phyloP scores from a whole-genome alignment of 1,284 basidiomycete genomes.

The Cutaneotrichosporon arboriforme region DNA sequence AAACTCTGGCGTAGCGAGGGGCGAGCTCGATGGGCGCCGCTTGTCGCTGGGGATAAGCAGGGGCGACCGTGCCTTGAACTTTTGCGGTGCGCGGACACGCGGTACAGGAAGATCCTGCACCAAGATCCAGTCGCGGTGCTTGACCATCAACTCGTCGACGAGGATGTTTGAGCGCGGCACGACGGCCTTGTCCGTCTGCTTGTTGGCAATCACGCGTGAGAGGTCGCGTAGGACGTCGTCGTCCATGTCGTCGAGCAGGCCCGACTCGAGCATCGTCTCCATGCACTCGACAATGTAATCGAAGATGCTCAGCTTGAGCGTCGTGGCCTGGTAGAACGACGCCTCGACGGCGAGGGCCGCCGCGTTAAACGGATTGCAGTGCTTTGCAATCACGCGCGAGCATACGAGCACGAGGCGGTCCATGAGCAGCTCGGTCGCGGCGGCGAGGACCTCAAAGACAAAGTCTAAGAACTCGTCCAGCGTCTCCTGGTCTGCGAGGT shows the following conservation, averaged over 20 bases:
- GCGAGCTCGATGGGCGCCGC: conserved; percentile 17
- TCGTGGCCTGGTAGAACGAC: conserved; percentile 66
- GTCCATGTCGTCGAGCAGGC: conserved; percentile 68
- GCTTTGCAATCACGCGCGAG: conserved; percentile 64
- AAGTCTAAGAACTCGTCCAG: conserved; percentile 79
- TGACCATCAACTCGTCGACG: conserved; percentile 58
- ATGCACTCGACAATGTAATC: conserved; percentile 76
- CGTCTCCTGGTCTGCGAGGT: conserved; percentile 57
- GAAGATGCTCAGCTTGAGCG: conserved; percentile 69
- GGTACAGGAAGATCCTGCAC: conserved; percentile 72
- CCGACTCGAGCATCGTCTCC: conserved; percentile 79
- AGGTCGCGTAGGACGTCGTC: conserved; percentile 64
- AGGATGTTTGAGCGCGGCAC: conserved; percentile 60
- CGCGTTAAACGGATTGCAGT: conserved; percentile 71
- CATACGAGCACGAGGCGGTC: conserved; percentile 80
- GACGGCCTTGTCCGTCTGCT: conserved; percentile 65
- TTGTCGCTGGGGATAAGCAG: conserved; percentile 52
- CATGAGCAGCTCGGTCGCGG: conserved; percentile 85
- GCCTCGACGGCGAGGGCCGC: conserved; percentile 78
- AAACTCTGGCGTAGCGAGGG: conserved; percentile 17
- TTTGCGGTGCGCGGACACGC: conserved; percentile 51
- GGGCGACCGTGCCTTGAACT: conserved; percentile 50
- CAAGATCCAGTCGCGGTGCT: conserved; percentile 70
- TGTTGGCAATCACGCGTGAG: conserved; percentile 56
- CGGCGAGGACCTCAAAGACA: conserved; percentile 78